Percentiles rank a stretch among this genome's conserved stretches.
These are phyloP conservation scores for Stachybotrys echinatus DNA, from an alignment of 2,329 filamentous ascomycete genomes.

Conservation along the genomic window DNA sequence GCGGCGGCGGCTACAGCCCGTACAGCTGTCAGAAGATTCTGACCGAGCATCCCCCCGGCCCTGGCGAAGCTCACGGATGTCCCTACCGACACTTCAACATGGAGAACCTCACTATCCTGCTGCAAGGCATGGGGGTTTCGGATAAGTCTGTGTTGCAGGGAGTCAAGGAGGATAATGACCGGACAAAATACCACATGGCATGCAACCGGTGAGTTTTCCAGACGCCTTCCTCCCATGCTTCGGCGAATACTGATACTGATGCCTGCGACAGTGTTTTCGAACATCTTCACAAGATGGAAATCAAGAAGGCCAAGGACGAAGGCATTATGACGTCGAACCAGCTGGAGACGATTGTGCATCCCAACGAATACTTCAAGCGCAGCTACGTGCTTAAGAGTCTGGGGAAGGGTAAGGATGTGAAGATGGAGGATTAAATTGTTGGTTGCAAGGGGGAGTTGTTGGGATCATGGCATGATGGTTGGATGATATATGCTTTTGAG, in stretches of 20 bases:
- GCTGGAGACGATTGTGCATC: slow-evolving; percentile 92
- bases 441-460: neutral
- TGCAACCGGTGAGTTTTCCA: slow-evolving; percentile 67
- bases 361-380: slow-evolving; percentile 96
- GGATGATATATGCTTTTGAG: neutral
- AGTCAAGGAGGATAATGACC: slow-evolving; percentile 84
- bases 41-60: slow-evolving; percentile 78
- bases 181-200: slow-evolving; percentile 86
- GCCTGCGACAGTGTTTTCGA: slow-evolving; percentile 72
- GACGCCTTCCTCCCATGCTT: neutral
- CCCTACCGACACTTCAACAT: slow-evolving; percentile 88
- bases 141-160: slow-evolving; percentile 74
- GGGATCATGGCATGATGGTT: slow-evolving; percentile 13
- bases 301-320: slow-evolving; percentile 72
- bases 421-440: slow-evolving; percentile 47
- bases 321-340: slow-evolving; percentile 67
- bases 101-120: slow-evolving; percentile 75
- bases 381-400: slow-evolving; percentile 86
- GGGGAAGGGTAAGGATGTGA: slow-evolving; percentile 48
- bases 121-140: slow-evolving; percentile 73
- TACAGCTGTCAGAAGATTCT: slow-evolving; percentile 95
- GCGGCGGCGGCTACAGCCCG: slow-evolving; percentile 82
- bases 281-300: slow-evolving; percentile 71
- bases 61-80: slow-evolving; percentile 90
- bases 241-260: neutral